Evolutionary conservation across 306 rosid species (phyloP).

Genomic region (Herpetospermum pedunculosum): DNA sequence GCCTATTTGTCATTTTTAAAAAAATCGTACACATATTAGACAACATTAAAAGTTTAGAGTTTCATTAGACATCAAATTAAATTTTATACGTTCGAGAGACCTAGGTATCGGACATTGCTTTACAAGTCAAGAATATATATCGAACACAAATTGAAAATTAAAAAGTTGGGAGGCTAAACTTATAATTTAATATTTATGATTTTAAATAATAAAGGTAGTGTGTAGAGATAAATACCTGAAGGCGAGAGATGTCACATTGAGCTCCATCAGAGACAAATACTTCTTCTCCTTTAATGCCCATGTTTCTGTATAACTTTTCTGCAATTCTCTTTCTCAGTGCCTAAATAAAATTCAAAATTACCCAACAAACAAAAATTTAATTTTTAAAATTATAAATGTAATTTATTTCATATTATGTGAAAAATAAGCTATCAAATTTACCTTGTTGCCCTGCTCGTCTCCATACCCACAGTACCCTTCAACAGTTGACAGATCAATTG

Average conservation of each 20-base stretch:
- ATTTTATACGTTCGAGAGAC: too few relatives aligned
- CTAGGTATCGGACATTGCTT: too few relatives aligned
- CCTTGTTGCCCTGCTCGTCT: conserved; percentile 58
- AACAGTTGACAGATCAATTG: conserved; percentile 32
- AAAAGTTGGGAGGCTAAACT: too few relatives aligned
- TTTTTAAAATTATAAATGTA: neutral
- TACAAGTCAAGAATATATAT: too few relatives aligned
- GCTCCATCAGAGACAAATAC: conserved; percentile 62
- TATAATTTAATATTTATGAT: too few relatives aligned
- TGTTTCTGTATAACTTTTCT: conserved; percentile 27
- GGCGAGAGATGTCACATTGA: conserved; percentile 56
- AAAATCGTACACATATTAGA: too few relatives aligned
- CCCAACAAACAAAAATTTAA: neutral
- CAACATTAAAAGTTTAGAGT: too few relatives aligned
- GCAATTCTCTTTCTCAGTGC: conserved; percentile 38
- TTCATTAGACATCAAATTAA: too few relatives aligned
- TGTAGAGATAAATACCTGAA: conserved; percentile 22
- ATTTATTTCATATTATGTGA: neutral
- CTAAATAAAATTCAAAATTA: conserved; percentile 12
- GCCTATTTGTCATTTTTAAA: too few relatives aligned
- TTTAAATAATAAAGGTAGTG: neutral
- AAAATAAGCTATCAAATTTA: conserved; percentile 1
- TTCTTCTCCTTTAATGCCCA: conserved; percentile 30
- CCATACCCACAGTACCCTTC: conserved; percentile 62
- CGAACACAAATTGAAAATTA: too few relatives aligned